Base-by-base conservation (phyloP, 1,284 basidiomycete genomes). In the Tremellales sp. region DNA sequence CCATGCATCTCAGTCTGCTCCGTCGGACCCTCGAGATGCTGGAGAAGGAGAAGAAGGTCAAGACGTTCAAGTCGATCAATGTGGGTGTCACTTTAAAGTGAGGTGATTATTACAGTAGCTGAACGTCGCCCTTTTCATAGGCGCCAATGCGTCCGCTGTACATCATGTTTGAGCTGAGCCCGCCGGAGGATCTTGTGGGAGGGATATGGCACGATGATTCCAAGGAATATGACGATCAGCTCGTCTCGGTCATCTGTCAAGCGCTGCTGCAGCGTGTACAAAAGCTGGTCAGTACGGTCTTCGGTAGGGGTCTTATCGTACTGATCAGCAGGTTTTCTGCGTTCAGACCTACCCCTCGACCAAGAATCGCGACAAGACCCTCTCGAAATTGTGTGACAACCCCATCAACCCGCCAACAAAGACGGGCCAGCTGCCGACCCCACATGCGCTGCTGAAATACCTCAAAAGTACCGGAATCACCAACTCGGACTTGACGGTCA, bases 171-270 rank as follows among this genome's bases (percentile, higher is more conserved):
- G 53, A 66, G 31, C 41, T 68, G 25, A 65, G 59, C 32, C 70
- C 70, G 5, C 64, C 70, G 12, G 68, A 68, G 50, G 68, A 71
- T 27, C 52, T 72, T 35, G 59, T 65, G 1, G 72, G 72, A 28
- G 72, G 72, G 21, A 60, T 72, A 3, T 73, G 70, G 68, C 72
- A 69, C 43, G 63, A 69, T 38, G 61, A 64, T 28, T 64, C 60
- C 45, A 66, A 68, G 43, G 70, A 69, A 40, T 69, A 70, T 37
- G 71, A 73, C 50, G 57, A 64, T 10, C 51, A 51, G 25, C 55
- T 73, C 19, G 70, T 73, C 31, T 55, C 66, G 37, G 50, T 54
- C 4, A 54, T 73, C n/a, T 54, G 58, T 18, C 38, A 53, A 4
- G 58, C 62, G 2, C 60, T 71, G 26, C 41, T 60, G 7, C 43